These are phyloP conservation scores for Antitrichia curtipendula DNA, from an alignment of 225 moss, liverwort and hornwort species.

Conservation along the genomic window DNA sequence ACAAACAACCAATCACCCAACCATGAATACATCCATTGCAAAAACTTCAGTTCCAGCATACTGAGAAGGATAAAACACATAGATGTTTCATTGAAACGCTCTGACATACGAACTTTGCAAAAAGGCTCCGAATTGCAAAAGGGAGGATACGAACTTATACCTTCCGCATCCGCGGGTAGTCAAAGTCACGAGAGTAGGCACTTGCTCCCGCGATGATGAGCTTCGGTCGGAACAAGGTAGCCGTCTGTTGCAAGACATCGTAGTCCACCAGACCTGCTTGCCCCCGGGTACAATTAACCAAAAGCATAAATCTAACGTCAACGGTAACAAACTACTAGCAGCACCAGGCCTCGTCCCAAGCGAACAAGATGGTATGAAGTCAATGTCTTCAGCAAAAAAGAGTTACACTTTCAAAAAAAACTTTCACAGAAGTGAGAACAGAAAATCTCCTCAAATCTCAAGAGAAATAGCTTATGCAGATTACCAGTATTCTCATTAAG, in stretches of 20 bases:
- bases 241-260: conserved; percentile 62
- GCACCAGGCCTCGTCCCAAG: background rate
- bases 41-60: background rate
- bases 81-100: background rate
- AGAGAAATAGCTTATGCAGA: background rate
- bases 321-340: background rate
- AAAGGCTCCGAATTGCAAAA: background rate
- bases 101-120: background rate
- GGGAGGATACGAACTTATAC: background rate
- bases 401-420: background rate
- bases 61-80: background rate
- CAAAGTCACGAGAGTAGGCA: conserved; percentile 81
- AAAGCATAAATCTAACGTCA: background rate
- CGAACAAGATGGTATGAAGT: background rate
- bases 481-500: conserved; percentile 64
- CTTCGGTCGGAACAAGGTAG: conserved; percentile 73
- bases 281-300: background rate
- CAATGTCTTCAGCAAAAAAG: background rate
- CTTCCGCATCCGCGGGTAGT: conserved; percentile 79
- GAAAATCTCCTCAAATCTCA: background rate
- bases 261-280: conserved; percentile 66
- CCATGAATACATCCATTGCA: background rate
- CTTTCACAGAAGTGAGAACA: background rate
- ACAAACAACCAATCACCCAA: background rate
- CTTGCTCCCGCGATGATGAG: conserved; percentile 79